These are phyloP conservation scores for Termitomyces sp. DNA, from an alignment of 768 basidiomycete genomes.

Conservation along the genomic window DNA sequence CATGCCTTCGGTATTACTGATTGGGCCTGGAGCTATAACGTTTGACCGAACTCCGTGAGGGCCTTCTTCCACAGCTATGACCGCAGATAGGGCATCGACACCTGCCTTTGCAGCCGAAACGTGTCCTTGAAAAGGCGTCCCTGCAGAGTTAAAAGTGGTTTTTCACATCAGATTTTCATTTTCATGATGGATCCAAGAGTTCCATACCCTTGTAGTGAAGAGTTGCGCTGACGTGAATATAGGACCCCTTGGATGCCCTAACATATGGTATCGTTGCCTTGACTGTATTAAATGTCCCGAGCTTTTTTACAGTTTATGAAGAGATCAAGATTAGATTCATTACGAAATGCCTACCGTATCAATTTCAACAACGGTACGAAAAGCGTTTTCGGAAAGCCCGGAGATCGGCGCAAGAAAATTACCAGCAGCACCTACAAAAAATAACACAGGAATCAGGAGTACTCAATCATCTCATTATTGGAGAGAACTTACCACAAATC, in stretches of 20 bases:
- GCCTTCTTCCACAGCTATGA: slow-evolving; percentile 91
- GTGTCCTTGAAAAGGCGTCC: slow-evolving; percentile 84
- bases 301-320: slow-evolving; percentile 33
- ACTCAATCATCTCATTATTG: neutral
- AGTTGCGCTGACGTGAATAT: slow-evolving; percentile 87
- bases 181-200: neutral
- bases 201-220: slow-evolving; percentile 76
- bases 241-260: slow-evolving; percentile 70
- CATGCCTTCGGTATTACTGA: slow-evolving; percentile 61
- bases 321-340: neutral
- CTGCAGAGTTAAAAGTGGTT: slow-evolving; percentile 31
- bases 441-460: neutral
- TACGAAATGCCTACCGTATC: slow-evolving; percentile 61
- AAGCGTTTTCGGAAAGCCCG: slow-evolving; percentile 83
- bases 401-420: slow-evolving; percentile 92
- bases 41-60: slow-evolving; percentile 93
- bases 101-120: slow-evolving; percentile 95
- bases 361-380: slow-evolving; percentile 90
- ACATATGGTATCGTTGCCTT: slow-evolving; percentile 85
- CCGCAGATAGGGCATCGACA: slow-evolving; percentile 84
- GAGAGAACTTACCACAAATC: slow-evolving; percentile 67
- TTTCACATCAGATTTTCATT: neutral
- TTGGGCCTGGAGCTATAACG: slow-evolving; percentile 81
- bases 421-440: slow-evolving; percentile 77
- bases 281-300: slow-evolving; percentile 92